phyloP scores from a whole-genome alignment of 148 eudicot species.

The Chenopodium formosanum region DNA sequence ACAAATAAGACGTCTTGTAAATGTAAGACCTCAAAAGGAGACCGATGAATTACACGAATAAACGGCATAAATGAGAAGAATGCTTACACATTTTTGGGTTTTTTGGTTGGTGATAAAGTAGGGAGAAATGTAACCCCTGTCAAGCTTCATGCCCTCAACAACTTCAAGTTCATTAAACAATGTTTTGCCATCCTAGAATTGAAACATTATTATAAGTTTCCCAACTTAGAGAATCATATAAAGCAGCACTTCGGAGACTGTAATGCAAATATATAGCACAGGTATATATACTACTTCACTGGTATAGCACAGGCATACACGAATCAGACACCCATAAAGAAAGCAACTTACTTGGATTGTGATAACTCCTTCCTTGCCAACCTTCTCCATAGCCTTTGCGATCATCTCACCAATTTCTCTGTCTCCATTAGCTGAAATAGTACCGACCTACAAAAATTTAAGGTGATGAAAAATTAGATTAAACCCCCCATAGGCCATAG shows the following conservation, averaged over 20 bases:
- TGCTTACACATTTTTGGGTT: constrained; percentile 84
- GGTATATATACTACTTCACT: neutral
- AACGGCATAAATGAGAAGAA: constrained; percentile 9
- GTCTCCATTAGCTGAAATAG: constrained; percentile 95
- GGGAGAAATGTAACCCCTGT: constrained; percentile 94
- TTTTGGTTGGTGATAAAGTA: constrained; percentile 91
- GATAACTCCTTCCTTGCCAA: constrained; percentile 96
- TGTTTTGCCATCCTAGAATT: constrained; percentile 78
- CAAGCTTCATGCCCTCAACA: constrained; percentile 57
- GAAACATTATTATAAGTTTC: neutral
- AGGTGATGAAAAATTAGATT: neutral
- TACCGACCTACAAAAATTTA: constrained; percentile 69
- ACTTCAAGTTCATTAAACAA: constrained; percentile 45
- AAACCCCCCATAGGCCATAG: too few relatives aligned
- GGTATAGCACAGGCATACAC: neutral
- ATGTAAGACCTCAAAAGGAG: neutral
- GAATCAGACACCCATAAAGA: constrained; percentile 20
- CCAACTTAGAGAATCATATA: neutral
- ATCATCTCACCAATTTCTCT: constrained; percentile 81
- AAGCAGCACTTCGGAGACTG: neutral
- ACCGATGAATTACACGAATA: neutral
- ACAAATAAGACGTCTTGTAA: neutral
- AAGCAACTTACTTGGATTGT: constrained; percentile 87
- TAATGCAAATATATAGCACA: neutral
- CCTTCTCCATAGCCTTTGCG: constrained; percentile 98